A percentile compares a stretch with the other conserved stretches of the same genome.
Evolutionary conservation across 352 stramenopile species (phyloP).

Genomic region (Stephanocyclus meneghinianus): DNA sequence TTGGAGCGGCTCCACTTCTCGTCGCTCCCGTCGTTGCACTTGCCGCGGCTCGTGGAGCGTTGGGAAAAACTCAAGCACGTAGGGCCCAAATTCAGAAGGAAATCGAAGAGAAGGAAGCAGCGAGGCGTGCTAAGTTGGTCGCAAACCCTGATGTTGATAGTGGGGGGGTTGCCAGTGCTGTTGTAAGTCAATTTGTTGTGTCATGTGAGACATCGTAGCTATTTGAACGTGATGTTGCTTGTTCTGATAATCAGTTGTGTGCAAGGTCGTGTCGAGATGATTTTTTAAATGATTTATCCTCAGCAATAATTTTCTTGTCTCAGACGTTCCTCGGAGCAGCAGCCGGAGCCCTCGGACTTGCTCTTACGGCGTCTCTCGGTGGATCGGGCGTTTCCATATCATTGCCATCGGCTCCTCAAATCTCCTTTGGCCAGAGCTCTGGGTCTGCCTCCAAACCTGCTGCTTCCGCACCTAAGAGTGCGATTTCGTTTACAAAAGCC

Average conservation of each 20-base stretch:
- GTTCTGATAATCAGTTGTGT: neutral
- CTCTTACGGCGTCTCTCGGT: constrained; percentile 56
- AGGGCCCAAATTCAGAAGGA: constrained; percentile 75
- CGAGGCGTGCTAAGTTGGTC: constrained; percentile 20
- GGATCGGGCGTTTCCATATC: constrained; percentile 37
- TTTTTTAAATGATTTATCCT: neutral
- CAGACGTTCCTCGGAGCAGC: constrained; percentile 71
- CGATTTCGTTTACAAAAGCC: constrained; percentile 48
- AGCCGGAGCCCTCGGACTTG: constrained; percentile 56
- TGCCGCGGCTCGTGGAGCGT: constrained; percentile 49
- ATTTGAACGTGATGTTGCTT: neutral
- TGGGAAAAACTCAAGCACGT: constrained; percentile 61
- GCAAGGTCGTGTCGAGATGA: neutral
- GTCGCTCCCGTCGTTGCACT: constrained; percentile 64
- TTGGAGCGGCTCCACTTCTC: constrained; percentile 75
- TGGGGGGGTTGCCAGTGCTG: constrained; percentile 61
- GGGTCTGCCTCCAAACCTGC: constrained; percentile 40
- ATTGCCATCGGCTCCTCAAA: constrained; percentile 16
- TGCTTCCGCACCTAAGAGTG: constrained; percentile 29
- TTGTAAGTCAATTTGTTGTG: constrained; percentile 54
- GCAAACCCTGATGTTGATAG: constrained; percentile 47
- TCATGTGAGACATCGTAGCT: neutral
- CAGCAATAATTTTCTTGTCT: neutral
- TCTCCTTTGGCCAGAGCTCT: constrained; percentile 14
- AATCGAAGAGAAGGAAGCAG: constrained; percentile 63